Evolutionary conservation across 306 rosid genomes (phyloP).

Genomic region (Castanopsis chinensis): DNA sequence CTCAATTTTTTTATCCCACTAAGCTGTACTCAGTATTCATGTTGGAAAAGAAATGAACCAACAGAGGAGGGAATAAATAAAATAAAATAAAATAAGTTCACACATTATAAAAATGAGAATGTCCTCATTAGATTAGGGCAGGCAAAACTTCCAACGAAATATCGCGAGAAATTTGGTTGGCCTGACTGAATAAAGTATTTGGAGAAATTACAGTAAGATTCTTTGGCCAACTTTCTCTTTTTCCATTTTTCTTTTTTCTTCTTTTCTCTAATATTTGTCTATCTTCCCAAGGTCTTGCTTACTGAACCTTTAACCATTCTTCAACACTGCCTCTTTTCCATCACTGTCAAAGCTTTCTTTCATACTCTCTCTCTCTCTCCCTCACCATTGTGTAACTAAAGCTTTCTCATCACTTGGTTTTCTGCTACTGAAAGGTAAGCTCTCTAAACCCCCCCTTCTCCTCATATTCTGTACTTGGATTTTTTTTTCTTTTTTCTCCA

Average conservation of each 20-base stretch:
- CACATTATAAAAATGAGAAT: background rate
- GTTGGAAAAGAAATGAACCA: background rate
- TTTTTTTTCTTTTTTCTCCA: slow-evolving; percentile 7
- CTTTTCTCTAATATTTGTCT: background rate
- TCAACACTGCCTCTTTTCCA: slow-evolving; percentile 13
- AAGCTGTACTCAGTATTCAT: background rate
- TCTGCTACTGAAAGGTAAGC: slow-evolving; percentile 30
- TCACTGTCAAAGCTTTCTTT: slow-evolving; percentile 35
- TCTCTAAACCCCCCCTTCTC: background rate
- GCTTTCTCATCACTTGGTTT: slow-evolving; percentile 12
- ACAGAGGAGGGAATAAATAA: background rate
- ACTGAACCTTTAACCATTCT: slow-evolving; percentile 38
- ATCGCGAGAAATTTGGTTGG: slow-evolving; percentile 35
- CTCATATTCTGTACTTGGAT: slow-evolving; percentile 9
- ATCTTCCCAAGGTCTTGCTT: slow-evolving; percentile 38
- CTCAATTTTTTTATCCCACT: too few species aligned
- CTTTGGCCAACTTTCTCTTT: slow-evolving; percentile 25
- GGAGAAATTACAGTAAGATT: background rate
- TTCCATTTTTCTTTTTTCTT: background rate
- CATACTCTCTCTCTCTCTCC: slow-evolving; percentile 12
- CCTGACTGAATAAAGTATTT: too few species aligned
- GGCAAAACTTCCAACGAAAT: slow-evolving; percentile 4
- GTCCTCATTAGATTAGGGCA: too few species aligned
- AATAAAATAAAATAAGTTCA: background rate
- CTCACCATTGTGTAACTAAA: background rate